Conservation (phyloP, 208 protist genomes). For the Polymyxa betae region DNA sequence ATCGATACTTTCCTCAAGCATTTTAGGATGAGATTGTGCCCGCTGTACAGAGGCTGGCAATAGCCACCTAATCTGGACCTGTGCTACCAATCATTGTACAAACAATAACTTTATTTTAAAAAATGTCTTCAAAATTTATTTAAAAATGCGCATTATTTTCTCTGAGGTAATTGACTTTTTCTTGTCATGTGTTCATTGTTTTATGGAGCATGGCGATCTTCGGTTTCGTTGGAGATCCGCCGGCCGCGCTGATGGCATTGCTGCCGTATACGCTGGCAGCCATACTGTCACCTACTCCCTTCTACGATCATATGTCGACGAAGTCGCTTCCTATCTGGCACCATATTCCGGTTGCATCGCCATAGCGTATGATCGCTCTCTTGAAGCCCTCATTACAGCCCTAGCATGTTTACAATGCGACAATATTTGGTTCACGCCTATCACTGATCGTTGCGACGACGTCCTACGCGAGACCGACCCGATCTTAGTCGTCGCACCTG, state of each 20-base stretch:
- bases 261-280: too few relatives aligned
- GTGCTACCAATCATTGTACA: too few relatives aligned
- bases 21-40: constrained; percentile 40
- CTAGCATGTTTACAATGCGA: neutral
- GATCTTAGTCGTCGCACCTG: neutral
- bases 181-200: too few relatives aligned
- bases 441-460: neutral
- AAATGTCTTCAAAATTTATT: too few relatives aligned
- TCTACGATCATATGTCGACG: neutral
- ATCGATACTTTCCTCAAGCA: neutral
- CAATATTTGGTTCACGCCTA: neutral
- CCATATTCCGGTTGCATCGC: neutral
- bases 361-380: neutral
- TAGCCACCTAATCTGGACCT: too few relatives aligned
- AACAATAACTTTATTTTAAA: too few relatives aligned
- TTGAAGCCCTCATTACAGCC: neutral
- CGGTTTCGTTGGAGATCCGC: too few relatives aligned
- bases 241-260: too few relatives aligned
- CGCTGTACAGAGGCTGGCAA: constrained; percentile 14
- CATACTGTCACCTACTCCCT: neutral
- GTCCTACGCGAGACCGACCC: neutral
- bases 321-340: neutral
- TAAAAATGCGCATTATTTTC: too few relatives aligned
- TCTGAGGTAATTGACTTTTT: too few relatives aligned
- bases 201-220: too few relatives aligned